These are phyloP conservation scores for Calendula officinalis DNA, from an alignment of 129 eudicot genomes.

Conservation along the genomic window DNA sequence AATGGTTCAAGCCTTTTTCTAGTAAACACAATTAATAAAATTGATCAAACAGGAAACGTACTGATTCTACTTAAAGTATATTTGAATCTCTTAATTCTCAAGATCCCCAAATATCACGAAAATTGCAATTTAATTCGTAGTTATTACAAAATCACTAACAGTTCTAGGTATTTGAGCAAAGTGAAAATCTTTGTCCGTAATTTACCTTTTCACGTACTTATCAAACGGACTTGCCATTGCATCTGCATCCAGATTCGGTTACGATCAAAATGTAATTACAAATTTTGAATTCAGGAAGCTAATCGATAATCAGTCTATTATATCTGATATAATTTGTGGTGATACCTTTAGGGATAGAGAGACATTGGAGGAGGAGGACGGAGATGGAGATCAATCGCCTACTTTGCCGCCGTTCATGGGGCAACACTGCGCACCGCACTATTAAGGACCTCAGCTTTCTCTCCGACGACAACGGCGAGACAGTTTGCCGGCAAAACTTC, in stretches of 20 bases:
- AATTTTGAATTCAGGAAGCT: not conserved
- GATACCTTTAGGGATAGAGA: slow-evolving; percentile 45
- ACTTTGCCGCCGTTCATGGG: slow-evolving; percentile 39
- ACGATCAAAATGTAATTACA: not conserved
- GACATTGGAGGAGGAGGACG: slow-evolving; percentile 43
- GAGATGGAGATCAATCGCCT: slow-evolving; percentile 65
- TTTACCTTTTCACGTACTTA: slow-evolving; percentile 69
- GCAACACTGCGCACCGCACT: slow-evolving; percentile 51
- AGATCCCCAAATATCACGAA: not conserved
- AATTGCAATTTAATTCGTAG: not conserved
- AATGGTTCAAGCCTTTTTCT: slow-evolving; percentile 94
- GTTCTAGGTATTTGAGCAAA: not conserved
- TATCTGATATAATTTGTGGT: not conserved
- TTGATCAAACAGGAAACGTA: slow-evolving; percentile 7
- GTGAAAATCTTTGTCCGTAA: not conserved
- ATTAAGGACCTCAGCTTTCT: slow-evolving; percentile 18
- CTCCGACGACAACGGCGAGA: slow-evolving; percentile 11
- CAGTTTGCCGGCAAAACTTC: not conserved
- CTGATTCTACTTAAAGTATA: not conserved
- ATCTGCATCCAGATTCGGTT: slow-evolving; percentile 43
- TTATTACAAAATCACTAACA: not conserved
- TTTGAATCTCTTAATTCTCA: not conserved
- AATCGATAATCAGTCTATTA: not conserved
- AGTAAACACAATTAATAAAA: slow-evolving; percentile 20
- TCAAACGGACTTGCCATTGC: slow-evolving; percentile 61